Base-by-base conservation (phyloP, 441 rosid genomes). In the Populus hybrid region DNA sequence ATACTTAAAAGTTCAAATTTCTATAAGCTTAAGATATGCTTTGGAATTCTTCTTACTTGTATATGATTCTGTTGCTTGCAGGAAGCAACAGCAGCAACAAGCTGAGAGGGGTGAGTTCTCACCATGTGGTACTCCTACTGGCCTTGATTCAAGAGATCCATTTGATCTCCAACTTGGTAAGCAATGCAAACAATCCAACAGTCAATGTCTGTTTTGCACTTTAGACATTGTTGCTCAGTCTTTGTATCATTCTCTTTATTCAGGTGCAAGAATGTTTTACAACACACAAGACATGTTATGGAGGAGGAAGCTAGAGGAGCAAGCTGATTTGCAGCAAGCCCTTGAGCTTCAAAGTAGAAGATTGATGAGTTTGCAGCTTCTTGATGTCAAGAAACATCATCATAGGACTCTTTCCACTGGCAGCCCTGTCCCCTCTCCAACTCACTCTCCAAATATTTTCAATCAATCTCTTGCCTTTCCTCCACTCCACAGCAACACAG, bases 141-240 rank as follows among this genome's bases (percentile, higher is more conserved):
- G 97, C 6, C 87, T 91, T 79, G 95, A 92, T 75, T 89, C 93
- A 20, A 90, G 90, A 46, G 95, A 90, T 53, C 92, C 86, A 20
- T 82, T 88, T 82, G 90, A 89, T 69, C 81, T 86, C 84, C 88
- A 81, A 30, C 84, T 86, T 35, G 94, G 90, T 89, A 78, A 79
- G 74, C 21, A 70, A 59, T 38, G 28, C 12, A 34, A 34, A 26
- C 8, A 38, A 69, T 10, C 5, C 24, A 34, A 1, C 14, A 1
- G 21, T 14, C 38, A 2, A n/a, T 2, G 5, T 28, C 18, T 40
- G 23, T 11, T 9, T 21, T 21, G 8, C 8, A 18, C 12, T 5
- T 4, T 2, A 3, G 16, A 23, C 10, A 8, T 24, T 66, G 21
- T 3, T 18, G 1, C 20, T 42, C 59, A 10, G 10, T 46, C 6